Percentiles rank a stretch among this genome's conserved stretches.
Conservation (phyloP, 2,329 filamentous ascomycete genomes). For the Capronia epimyces region DNA sequence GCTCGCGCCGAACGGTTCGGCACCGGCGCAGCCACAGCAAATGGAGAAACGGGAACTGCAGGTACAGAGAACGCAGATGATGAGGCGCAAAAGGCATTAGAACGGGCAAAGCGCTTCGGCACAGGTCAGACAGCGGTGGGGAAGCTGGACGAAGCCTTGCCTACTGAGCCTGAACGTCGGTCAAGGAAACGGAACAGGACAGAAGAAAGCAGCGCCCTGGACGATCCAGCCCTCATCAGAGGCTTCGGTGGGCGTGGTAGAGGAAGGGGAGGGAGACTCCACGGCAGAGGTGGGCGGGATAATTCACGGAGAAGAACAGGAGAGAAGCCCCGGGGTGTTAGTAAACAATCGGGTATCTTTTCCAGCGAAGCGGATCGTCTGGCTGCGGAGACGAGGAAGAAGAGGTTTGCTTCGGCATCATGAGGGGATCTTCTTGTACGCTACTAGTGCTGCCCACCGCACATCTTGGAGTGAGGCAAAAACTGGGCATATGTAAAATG, state of each 20-base stretch:
- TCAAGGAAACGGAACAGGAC: slow-evolving; percentile 34
- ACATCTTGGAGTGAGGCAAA: no score
- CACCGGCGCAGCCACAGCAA: slow-evolving; percentile 29
- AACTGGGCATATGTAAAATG: no score
- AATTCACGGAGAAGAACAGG: slow-evolving; percentile 24
- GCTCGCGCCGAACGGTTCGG: slow-evolving; percentile 47
- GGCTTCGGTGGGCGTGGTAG: slow-evolving; percentile 33
- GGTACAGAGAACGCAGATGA: slow-evolving; percentile 37
- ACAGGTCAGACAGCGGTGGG: slow-evolving; percentile 34
- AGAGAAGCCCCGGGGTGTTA: slow-evolving; percentile 31
- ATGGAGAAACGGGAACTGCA: slow-evolving; percentile 30
- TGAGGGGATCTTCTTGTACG: neutral
- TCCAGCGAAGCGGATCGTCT: slow-evolving; percentile 40
- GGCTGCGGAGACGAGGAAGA: slow-evolving; percentile 46
- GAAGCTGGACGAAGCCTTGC: slow-evolving; percentile 43
- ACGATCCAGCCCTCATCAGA: slow-evolving; percentile 40
- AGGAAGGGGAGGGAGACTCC: slow-evolving; percentile 24
- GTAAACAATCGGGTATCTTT: slow-evolving; percentile 19
- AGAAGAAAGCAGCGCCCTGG: slow-evolving; percentile 34
- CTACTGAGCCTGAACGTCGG: slow-evolving; percentile 38
- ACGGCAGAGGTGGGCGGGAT: slow-evolving; percentile 20
- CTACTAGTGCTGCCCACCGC: neutral
- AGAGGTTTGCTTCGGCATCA: slow-evolving; percentile 37
- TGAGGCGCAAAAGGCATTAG: slow-evolving; percentile 42
- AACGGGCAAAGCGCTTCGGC: slow-evolving; percentile 45